Evolutionary conservation across 352 stramenopile species (phyloP).

Genomic region (Salisapilia sapeloensis): DNA sequence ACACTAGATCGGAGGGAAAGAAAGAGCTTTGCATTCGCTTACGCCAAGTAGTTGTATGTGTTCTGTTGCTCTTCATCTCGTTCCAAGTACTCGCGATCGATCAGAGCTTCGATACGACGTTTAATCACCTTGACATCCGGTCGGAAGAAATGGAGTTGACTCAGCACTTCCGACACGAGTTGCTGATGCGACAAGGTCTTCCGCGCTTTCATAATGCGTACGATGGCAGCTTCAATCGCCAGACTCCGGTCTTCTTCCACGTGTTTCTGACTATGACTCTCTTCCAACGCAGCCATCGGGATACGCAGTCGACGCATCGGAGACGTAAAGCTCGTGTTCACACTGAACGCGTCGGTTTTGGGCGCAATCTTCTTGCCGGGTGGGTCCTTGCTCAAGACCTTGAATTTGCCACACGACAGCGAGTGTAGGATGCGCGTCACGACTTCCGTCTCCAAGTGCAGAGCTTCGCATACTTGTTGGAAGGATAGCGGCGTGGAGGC

Average conservation of each 20-base stretch:
- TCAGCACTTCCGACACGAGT: slow-evolving; percentile 96
- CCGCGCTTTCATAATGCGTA: slow-evolving; percentile 99
- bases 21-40: slow-evolving; percentile 5
- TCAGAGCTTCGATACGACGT: slow-evolving; percentile 94
- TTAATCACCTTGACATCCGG: slow-evolving; percentile 96
- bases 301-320: slow-evolving; percentile 97
- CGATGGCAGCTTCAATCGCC: slow-evolving; percentile 98
- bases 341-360: slow-evolving; percentile 85
- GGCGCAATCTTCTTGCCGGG: slow-evolving; percentile 87
- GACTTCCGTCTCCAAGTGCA: slow-evolving; percentile 92
- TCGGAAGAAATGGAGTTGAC: slow-evolving; percentile 96
- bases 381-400: slow-evolving; percentile 91
- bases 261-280: slow-evolving; percentile 96
- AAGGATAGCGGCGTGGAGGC: slow-evolving; percentile 76
- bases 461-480: slow-evolving; percentile 76
- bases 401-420: slow-evolving; percentile 97
- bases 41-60: slow-evolving; percentile 93
- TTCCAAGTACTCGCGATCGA: slow-evolving; percentile 98
- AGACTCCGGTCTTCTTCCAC: slow-evolving; percentile 94
- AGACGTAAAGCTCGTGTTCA: slow-evolving; percentile 90
- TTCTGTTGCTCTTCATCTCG: slow-evolving; percentile 90
- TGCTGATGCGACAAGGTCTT: slow-evolving; percentile 96
- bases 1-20: slow-evolving; percentile 24
- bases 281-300: slow-evolving; percentile 96
- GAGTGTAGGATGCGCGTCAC: slow-evolving; percentile 98